Conservation (phyloP, 2,329 filamentous ascomycete genomes). For the Sarocladium strictum region DNA sequence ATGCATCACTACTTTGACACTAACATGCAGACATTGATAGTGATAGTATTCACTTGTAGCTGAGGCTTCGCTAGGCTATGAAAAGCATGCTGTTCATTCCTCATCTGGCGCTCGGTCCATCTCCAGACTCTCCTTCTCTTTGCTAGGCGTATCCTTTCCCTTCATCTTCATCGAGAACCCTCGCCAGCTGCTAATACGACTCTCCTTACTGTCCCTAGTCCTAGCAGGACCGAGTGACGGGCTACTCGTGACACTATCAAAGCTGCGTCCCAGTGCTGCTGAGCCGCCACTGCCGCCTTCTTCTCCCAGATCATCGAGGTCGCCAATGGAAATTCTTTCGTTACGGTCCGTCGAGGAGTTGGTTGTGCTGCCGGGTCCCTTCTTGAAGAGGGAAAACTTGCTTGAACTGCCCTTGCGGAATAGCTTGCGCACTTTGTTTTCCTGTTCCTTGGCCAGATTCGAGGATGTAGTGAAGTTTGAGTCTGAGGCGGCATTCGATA, state of each 20-base stretch:
- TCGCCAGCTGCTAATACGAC: constrained; percentile 46
- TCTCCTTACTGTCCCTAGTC: constrained; percentile 39
- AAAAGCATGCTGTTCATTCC: constrained; percentile 14
- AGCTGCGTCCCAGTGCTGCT: constrained; percentile 40
- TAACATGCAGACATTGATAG: background rate
- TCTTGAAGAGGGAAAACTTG: constrained; percentile 62
- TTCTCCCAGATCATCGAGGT: constrained; percentile 46
- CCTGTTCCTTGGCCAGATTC: constrained; percentile 24
- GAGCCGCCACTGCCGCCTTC: constrained; percentile 21
- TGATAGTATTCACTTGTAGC: background rate
- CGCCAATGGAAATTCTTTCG: constrained; percentile 53
- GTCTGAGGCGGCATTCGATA: constrained; percentile 54
- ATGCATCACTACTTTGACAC: too few relatives aligned
- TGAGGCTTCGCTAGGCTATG: background rate
- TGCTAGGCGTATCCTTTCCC: constrained; percentile 38
- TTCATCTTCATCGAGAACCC: constrained; percentile 54
- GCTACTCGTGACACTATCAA: constrained; percentile 51
- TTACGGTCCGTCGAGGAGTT: constrained; percentile 48
- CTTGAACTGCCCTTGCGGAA: constrained; percentile 60
- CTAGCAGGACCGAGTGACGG: constrained; percentile 48
- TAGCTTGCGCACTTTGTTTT: constrained; percentile 46
- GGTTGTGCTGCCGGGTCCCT: constrained; percentile 49
- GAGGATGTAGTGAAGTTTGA: constrained; percentile 29
- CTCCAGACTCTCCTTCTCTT: constrained; percentile 48
- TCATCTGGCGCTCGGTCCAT: constrained; percentile 34